Base-by-base conservation (phyloP, 257 asterid species). In the Dorcoceras hygrometricum region DNA sequence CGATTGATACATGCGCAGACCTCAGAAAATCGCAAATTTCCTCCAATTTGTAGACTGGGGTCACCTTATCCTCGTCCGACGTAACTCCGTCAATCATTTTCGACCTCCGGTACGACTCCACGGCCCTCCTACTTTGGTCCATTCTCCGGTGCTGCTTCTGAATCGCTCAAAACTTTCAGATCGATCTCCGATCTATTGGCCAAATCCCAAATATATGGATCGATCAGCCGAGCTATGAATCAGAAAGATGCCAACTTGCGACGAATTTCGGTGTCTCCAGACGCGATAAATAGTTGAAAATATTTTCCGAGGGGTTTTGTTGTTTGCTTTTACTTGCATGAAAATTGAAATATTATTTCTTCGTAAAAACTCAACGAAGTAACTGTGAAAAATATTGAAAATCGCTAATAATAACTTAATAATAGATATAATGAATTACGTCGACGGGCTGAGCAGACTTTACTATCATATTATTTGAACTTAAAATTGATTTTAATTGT, bases 51-150 rank as follows among this genome's bases (percentile, higher is more conserved):
- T 93, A 93, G 36, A 93, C 98, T 54, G 98, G 95, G 53, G 98
- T 78, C 60, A 93, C 96, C 85, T 90, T 93, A 69, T 93, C 96
- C 89, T 93, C 97, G 55, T 93, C 96, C 59, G 95, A 83, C 66
- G 99, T 93, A 31, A 91, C 96, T 24, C 75, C 95, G 48, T 93
- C 99, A 63, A 93, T 75, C 89, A 86, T 77, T 73, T 80, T 78
- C 59, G 95, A 88, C 82, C 99, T 79, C 99, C 99, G 88, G 74
- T 93, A 93, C 18, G 99, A 90, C 80, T 94, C 99, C 71, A 94
- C 99, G 56, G 97, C 99, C 76, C 96, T 77, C 88, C 96, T 85
- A 86, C 99, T 90, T 80, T 87, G 93, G 76, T 94, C 97, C 99
- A 94, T 92, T 66, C 55, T 66, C 78, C 62, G 0, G 57, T 66